A percentile compares a stretch with the other conserved stretches of the same genome.
Conservation (phyloP, 192 early-diverging fungal species). For the Coemansia sp. region DNA sequence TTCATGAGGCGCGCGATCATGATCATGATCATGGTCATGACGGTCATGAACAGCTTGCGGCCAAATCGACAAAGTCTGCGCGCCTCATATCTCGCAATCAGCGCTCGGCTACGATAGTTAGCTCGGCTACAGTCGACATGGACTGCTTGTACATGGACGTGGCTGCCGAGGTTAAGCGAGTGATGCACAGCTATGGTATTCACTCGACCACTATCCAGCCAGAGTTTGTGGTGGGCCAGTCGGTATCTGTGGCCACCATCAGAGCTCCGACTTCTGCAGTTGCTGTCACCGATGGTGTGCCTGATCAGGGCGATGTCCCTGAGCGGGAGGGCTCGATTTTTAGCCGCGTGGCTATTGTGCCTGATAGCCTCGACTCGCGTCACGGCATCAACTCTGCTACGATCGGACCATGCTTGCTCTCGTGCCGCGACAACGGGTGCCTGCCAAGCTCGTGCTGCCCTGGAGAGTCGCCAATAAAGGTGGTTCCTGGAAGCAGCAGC, state of each 20-base stretch:
- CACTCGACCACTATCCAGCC: conserved; percentile 93
- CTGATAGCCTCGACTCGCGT: conserved; percentile 17
- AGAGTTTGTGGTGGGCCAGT: conserved; percentile 69
- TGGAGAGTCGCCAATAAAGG: conserved; percentile 47
- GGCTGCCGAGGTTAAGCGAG: conserved; percentile 68
- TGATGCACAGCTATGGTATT: conserved; percentile 78
- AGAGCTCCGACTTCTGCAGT: background rate
- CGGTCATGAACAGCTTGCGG: background rate
- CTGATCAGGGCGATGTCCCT: background rate
- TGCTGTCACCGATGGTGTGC: background rate
- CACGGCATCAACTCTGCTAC: conserved; percentile 28
- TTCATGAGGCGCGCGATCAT: conserved; percentile 2
- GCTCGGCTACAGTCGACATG: conserved; percentile 40
- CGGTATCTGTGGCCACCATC: conserved; percentile 37
- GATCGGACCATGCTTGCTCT: conserved; percentile 48
- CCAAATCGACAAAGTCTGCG: conserved; percentile 13
- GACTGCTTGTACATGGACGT: conserved; percentile 71
- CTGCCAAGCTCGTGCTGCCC: conserved; percentile 54
- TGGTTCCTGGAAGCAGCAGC: conserved; percentile 25
- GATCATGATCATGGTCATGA: conserved; percentile 13
- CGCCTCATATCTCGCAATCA: conserved; percentile 38
- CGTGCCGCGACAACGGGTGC: conserved; percentile 35
- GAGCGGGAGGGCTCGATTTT: conserved; percentile 29
- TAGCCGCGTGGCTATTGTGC: conserved; percentile 42
- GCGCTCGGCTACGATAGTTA: conserved; percentile 16